Evolutionary conservation across 2,329 filamentous ascomycete species (phyloP).

Genomic region (Cladophialophora bantiana): DNA sequence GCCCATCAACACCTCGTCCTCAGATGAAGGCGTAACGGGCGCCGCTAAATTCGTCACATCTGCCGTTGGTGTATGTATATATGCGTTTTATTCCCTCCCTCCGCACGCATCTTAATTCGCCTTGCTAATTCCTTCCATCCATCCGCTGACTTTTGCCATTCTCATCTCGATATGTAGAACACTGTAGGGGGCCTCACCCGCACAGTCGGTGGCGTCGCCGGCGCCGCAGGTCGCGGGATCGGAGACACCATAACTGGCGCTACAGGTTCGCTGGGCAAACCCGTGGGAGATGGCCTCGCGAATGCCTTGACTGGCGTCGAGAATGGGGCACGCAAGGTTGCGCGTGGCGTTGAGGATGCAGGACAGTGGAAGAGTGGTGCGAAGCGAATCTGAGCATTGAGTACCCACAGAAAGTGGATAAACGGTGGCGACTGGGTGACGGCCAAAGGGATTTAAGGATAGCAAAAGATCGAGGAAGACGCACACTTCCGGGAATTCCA

Average conservation of each 20-base stretch:
- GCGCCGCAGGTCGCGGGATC: constrained; percentile 64
- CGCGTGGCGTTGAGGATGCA: constrained; percentile 64
- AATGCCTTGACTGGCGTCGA: constrained; percentile 63
- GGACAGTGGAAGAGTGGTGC: constrained; percentile 58
- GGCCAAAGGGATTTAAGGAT: too few relatives aligned
- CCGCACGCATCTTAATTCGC: too few relatives aligned
- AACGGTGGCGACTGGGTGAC: too few relatives aligned
- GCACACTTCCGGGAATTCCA: too few relatives aligned
- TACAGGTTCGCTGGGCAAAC: constrained; percentile 62
- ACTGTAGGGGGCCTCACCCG: constrained; percentile 61
- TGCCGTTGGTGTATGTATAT: constrained; percentile 52
- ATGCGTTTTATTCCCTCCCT: not conserved
- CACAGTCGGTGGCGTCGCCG: constrained; percentile 62
- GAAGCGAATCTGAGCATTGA: constrained; percentile 21
- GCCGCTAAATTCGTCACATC: constrained; percentile 64
- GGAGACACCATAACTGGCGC: constrained; percentile 63
- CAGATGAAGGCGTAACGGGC: constrained; percentile 54
- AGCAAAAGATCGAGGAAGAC: not conserved
- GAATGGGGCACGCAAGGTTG: constrained; percentile 57
- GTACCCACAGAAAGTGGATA: not conserved
- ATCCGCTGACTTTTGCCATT: too few relatives aligned
- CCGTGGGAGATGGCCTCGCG: constrained; percentile 63
- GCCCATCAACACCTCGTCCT: constrained; percentile 37
- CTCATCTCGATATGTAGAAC: constrained; percentile 46
- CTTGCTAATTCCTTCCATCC: too few relatives aligned